These are phyloP conservation scores for Austroboletus niveus DNA, from an alignment of 1,284 basidiomycete species.

Conservation along the genomic window DNA sequence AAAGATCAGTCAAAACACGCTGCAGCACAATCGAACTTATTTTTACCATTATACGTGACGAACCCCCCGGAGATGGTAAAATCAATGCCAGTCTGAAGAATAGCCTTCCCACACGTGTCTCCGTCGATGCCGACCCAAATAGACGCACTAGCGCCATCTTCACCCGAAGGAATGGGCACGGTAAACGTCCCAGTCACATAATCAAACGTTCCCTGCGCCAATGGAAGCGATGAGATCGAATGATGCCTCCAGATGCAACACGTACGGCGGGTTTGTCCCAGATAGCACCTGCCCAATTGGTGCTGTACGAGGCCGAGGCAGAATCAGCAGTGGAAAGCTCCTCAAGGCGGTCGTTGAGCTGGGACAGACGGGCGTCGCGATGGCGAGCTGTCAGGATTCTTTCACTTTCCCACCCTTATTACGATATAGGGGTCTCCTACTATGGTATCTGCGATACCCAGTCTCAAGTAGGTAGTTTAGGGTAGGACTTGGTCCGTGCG, in stretches of 20 bases:
- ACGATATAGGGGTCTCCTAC: no score
- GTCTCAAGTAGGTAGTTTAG: no score
- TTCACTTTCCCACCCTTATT: no score
- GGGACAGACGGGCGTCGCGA: background rate
- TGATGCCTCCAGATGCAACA: background rate
- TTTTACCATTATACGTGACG: background rate
- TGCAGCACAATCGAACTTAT: background rate
- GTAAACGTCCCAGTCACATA: background rate
- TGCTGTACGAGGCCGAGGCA: background rate
- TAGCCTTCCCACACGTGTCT: background rate
- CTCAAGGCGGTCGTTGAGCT: background rate
- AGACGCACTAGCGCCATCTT: background rate
- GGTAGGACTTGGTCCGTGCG: no score
- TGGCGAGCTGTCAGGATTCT: no score
- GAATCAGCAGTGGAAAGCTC: background rate
- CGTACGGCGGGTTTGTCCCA: background rate
- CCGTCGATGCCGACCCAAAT: background rate
- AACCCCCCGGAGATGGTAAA: background rate
- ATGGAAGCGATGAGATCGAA: no score
- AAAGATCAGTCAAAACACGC: background rate
- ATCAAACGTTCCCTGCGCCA: background rate
- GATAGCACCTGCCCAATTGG: background rate
- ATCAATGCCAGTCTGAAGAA: background rate
- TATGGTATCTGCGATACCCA: no score
- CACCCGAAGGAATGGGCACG: background rate